phyloP scores from a whole-genome alignment of 306 rosid species.

The Cyamopsis tetragonoloba region DNA sequence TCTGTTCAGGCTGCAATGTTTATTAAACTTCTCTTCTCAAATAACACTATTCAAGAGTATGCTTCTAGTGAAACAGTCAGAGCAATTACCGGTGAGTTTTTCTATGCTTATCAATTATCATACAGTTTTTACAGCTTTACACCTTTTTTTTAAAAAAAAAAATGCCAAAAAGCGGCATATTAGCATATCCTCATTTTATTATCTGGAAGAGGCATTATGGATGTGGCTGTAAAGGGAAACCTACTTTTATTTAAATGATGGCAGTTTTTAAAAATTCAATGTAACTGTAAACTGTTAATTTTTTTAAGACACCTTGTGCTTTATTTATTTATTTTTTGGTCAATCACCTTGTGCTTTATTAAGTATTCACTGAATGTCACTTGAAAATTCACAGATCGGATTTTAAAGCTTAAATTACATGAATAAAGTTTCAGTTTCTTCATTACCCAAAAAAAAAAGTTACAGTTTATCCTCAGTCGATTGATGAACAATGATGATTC shows the following conservation, averaged over 20 bases:
- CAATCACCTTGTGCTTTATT: neutral
- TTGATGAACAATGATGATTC: slow-evolving; percentile 6
- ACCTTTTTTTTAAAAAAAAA: neutral
- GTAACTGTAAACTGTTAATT: no score
- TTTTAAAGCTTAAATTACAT: neutral
- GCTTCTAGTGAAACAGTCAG: slow-evolving; percentile 99
- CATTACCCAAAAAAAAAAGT: no score
- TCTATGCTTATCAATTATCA: slow-evolving; percentile 25
- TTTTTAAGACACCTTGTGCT: neutral
- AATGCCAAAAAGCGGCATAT: neutral
- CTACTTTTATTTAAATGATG: neutral
- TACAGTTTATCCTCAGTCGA: neutral
- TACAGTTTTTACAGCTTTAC: slow-evolving; percentile 4
- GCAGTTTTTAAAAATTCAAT: neutral
- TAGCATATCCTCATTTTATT: neutral
- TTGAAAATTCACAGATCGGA: neutral
- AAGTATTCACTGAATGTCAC: neutral
- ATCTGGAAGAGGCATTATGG: neutral
- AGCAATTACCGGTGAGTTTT: slow-evolving; percentile 81
- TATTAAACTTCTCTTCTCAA: slow-evolving; percentile 91
- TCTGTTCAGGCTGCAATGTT: slow-evolving; percentile 98
- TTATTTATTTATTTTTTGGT: no score
- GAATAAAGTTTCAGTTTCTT: neutral
- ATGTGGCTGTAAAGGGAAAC: neutral
- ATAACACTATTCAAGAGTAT: slow-evolving; percentile 95